phyloP scores from a whole-genome alignment of 129 eudicot species.

The carrot (Daucus carota) region DNA sequence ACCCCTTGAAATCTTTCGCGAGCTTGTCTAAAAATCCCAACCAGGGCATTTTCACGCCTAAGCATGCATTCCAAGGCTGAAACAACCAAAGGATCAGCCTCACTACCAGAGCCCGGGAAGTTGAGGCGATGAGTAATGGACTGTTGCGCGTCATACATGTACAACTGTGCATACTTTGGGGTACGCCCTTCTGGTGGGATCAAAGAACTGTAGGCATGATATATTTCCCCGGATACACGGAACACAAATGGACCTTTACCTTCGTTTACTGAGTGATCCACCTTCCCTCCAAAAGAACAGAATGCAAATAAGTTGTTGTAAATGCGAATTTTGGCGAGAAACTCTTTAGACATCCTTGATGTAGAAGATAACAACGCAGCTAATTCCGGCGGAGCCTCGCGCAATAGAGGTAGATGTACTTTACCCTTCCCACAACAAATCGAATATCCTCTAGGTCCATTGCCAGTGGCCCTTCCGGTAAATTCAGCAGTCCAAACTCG shows the following conservation, averaged over 20 bases:
- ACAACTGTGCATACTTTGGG: background rate
- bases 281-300: background rate
- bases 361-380: background rate
- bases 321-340: background rate
- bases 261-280: background rate
- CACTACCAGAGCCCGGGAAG: background rate
- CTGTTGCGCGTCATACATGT: background rate
- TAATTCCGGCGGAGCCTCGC: background rate
- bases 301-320: background rate
- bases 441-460: background rate
- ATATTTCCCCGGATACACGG: background rate
- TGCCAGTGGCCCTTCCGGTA: background rate
- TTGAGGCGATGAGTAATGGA: background rate
- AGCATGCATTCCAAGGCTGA: background rate
- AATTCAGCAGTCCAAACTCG: background rate
- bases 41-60: background rate
- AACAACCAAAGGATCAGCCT: background rate
- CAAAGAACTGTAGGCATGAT: background rate
- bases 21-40: background rate
- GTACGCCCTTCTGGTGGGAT: background rate
- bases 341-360: fast-evolving
- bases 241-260: background rate
- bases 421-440: background rate
- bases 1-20: background rate
- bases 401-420: background rate